Percentiles rank a stretch among this genome's conserved stretches.
Evolutionary conservation across 2,329 filamentous ascomycete species (phyloP).

Genomic region (Arthrobotrys sinensis): DNA sequence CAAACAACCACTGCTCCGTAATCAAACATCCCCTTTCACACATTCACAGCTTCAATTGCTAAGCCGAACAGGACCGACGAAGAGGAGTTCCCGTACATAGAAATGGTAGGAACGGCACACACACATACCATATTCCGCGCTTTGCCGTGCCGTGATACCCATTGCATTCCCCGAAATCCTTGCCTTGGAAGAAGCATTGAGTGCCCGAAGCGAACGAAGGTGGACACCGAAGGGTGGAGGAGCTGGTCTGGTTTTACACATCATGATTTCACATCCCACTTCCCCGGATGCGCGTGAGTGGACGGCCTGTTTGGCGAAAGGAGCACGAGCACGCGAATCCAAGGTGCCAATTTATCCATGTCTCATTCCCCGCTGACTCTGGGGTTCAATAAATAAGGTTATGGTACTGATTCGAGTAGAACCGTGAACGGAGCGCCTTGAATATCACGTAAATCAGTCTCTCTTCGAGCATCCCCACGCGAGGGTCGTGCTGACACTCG

Average conservation of each 20-base stretch:
- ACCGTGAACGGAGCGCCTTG: conserved; percentile 37
- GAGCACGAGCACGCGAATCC: conserved; percentile 47
- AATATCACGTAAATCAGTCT: conserved; percentile 54
- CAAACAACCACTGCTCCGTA: conserved; percentile 56
- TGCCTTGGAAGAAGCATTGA: conserved; percentile 31
- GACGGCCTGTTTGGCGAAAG: conserved; percentile 53
- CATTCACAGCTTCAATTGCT: conserved; percentile 25
- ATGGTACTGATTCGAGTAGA: background rate
- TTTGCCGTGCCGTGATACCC: conserved; percentile 54
- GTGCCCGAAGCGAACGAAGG: conserved; percentile 38
- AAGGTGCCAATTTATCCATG: conserved; percentile 28
- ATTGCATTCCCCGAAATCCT: conserved; percentile 37
- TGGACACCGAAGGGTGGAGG: conserved; percentile 24
- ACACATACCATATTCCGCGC: conserved; percentile 32
- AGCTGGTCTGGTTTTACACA: conserved; percentile 31
- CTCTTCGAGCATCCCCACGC: conserved; percentile 51
- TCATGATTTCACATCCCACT: conserved; percentile 51
- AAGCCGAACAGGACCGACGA: conserved; percentile 43
- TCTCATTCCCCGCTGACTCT: conserved; percentile 45
- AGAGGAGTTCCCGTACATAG: conserved; percentile 48
- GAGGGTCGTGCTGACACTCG: conserved; percentile 19
- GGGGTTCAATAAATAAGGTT: conserved; percentile 49
- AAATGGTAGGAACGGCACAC: conserved; percentile 49
- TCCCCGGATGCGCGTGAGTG: conserved; percentile 59
- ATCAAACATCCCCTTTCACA: conserved; percentile 38